Conservation (phyloP, 441 rosid species). For the Viola pubescens region DNA sequence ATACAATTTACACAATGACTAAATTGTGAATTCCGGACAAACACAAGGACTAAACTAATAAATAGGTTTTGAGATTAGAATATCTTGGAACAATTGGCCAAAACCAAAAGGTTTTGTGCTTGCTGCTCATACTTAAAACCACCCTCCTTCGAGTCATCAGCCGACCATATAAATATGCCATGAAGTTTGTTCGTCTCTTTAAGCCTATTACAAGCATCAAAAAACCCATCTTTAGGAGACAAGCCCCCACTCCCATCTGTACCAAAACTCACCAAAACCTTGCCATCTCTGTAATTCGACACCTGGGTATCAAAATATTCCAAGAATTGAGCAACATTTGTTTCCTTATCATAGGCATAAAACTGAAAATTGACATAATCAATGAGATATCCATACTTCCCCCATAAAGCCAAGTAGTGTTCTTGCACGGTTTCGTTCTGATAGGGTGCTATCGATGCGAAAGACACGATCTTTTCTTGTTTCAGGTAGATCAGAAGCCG, state of each 20-base stretch:
- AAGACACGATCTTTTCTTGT: constrained; percentile 22
- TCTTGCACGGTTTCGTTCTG: constrained; percentile 28
- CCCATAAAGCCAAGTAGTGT: constrained; percentile 42
- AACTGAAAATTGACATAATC: constrained; percentile 52
- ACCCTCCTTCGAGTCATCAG: too few species aligned
- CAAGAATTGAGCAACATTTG: constrained; percentile 32
- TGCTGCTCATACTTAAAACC: too few species aligned
- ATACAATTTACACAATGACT: too few species aligned
- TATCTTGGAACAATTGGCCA: too few species aligned
- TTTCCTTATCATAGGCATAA: constrained; percentile 40
- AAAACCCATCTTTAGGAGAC: constrained; percentile 23
- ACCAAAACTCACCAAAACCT: constrained; percentile 35
- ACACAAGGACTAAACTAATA: too few species aligned
- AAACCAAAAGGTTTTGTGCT: too few species aligned
- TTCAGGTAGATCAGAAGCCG: constrained; percentile 33
- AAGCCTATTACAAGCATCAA: constrained; percentile 32
- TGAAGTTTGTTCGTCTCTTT: constrained; percentile 27
- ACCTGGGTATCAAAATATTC: constrained; percentile 24
- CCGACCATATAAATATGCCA: constrained; percentile 11
- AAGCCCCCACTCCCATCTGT: constrained; percentile 27
- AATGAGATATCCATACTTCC: constrained; percentile 39
- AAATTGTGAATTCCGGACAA: too few species aligned
- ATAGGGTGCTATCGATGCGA: constrained; percentile 45
- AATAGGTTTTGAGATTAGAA: too few species aligned
- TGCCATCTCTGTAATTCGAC: constrained; percentile 32